Conservation (phyloP, 139 green algal genomes). For the Tetraselmis striata region DNA sequence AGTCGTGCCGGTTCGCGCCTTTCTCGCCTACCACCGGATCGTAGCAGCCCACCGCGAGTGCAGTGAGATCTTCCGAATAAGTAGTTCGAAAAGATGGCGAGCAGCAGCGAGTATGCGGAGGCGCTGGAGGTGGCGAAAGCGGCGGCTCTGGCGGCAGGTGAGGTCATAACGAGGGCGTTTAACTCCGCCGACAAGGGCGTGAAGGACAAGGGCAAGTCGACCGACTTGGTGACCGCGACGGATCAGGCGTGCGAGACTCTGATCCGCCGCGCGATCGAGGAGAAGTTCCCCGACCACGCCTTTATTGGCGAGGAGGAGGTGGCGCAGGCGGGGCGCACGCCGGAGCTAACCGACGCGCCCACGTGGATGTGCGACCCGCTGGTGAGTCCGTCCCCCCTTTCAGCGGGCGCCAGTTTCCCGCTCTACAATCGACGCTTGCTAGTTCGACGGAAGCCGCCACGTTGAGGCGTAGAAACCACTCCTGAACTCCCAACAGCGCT, state of each 20-base stretch:
- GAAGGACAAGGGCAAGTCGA: slow-evolving; percentile 28
- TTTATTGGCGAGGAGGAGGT: slow-evolving; percentile 79
- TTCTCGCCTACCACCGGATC: no score
- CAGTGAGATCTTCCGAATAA: no score
- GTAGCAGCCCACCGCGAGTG: no score
- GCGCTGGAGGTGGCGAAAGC: slow-evolving; percentile 23
- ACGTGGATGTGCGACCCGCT: slow-evolving; percentile 89
- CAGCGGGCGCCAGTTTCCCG: not conserved
- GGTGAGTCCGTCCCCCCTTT: slow-evolving; percentile 6
- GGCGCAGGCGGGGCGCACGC: slow-evolving; percentile 33
- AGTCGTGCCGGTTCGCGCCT: no score
- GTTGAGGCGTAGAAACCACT: no score
- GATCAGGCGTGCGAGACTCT: slow-evolving; percentile 81
- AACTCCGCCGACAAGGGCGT: slow-evolving; percentile 27
- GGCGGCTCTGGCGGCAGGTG: slow-evolving; percentile 33
- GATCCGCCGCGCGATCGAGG: slow-evolving; percentile 36
- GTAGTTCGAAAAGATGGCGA: no score
- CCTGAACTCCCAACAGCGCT: no score
- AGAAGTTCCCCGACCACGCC: slow-evolving; percentile 60
- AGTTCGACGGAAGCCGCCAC: no score
- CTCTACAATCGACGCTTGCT: slow-evolving; percentile 7
- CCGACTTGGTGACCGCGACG: slow-evolving; percentile 95
- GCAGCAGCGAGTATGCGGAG: not conserved
- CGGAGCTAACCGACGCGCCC: slow-evolving; percentile 65
- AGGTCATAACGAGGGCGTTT: slow-evolving; percentile 25